phyloP scores from a whole-genome alignment of 805 yeast species.

The Candida lessepsii region DNA sequence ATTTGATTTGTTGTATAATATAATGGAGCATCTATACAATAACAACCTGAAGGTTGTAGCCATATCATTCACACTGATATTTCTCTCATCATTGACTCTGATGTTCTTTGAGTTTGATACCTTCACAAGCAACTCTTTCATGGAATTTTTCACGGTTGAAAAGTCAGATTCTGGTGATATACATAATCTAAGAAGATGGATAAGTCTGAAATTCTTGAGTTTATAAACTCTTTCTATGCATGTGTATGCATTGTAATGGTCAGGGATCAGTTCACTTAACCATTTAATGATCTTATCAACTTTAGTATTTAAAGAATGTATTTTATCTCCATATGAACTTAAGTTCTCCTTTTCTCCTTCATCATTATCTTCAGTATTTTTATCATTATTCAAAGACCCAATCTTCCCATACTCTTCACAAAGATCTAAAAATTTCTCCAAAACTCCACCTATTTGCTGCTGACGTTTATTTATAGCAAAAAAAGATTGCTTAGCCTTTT shows the following conservation, averaged over 20 bases:
- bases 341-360: constrained; percentile 17
- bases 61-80: constrained; percentile 49
- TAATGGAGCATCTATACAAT: constrained; percentile 57
- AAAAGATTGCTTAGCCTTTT: constrained; percentile 62
- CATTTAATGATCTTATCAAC: constrained; percentile 58
- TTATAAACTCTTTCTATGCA: constrained; percentile 53
- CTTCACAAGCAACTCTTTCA: constrained; percentile 60
- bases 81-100: constrained; percentile 26
- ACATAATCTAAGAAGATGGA: constrained; percentile 54
- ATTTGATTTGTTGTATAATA: constrained; percentile 65
- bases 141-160: constrained; percentile 55
- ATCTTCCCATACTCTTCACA: constrained; percentile 40
- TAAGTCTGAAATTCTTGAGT: constrained; percentile 58
- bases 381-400: constrained; percentile 16
- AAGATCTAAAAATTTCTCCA: constrained; percentile 48
- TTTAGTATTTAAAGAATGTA: constrained; percentile 23
- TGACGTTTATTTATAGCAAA: constrained; percentile 71
- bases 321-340: background rate
- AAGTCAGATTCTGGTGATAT: constrained; percentile 59
- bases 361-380: constrained; percentile 18
- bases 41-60: constrained; percentile 54
- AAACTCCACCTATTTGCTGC: constrained; percentile 52
- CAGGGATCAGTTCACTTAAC: constrained; percentile 60
- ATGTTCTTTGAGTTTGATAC: constrained; percentile 52
- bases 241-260: constrained; percentile 44